These are phyloP conservation scores for Chlamydomonas incerta DNA, from an alignment of 139 green algal genomes.

Conservation along the genomic window DNA sequence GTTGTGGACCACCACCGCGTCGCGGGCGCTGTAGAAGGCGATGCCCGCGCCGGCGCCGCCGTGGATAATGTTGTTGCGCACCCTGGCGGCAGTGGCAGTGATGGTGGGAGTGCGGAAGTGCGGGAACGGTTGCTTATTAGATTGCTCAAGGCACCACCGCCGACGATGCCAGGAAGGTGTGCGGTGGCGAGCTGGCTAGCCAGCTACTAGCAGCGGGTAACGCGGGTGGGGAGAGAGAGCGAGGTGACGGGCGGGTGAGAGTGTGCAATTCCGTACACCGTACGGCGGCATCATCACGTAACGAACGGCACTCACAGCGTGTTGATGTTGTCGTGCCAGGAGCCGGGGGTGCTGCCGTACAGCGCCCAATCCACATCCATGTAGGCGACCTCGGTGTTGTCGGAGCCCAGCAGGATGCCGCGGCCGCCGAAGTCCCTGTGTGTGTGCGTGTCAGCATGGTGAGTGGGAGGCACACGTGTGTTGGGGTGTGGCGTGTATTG, in stretches of 20 bases:
- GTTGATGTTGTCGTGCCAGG: conserved; percentile 43
- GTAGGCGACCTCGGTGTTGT: conserved; percentile 30
- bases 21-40: conserved; percentile 35
- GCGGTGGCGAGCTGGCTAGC: background rate
- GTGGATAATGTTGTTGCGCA: conserved; percentile 30
- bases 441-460: background rate
- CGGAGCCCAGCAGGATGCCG: conserved; percentile 44
- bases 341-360: background rate
- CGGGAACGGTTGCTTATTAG: too few species aligned
- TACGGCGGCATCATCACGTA: background rate
- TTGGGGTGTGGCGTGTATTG: background rate
- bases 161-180: too few species aligned
- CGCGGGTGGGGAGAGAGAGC: too few species aligned
- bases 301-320: background rate
- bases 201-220: background rate
- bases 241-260: too few species aligned
- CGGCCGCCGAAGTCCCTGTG: conserved; percentile 38
- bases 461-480: background rate
- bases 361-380: conserved; percentile 43
- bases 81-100: background rate
- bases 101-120: background rate
- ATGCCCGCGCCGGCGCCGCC: conserved; percentile 28
- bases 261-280: too few species aligned
- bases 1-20: conserved; percentile 36
- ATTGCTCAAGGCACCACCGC: too few species aligned